phyloP scores from a whole-genome alignment of 2,329 filamentous ascomycete genomes.

The Aspergillus sclerotialis region DNA sequence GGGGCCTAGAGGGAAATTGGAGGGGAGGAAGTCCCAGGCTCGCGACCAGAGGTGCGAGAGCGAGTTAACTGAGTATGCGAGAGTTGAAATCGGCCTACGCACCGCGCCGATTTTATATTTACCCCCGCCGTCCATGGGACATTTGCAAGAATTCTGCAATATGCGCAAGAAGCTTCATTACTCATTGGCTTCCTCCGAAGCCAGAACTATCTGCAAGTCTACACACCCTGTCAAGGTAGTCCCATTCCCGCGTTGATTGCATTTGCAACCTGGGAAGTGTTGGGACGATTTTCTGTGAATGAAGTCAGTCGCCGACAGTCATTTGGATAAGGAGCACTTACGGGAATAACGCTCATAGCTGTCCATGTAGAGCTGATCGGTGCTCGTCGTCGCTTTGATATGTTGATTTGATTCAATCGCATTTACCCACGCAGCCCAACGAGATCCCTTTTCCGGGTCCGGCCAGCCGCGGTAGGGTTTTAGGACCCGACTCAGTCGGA shows the following conservation, averaged over 20 bases:
- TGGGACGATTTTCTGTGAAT: constrained; percentile 49
- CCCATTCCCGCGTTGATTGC: constrained; percentile 52
- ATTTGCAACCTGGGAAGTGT: constrained; percentile 52
- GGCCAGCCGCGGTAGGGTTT: constrained; percentile 61
- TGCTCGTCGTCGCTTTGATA: constrained; percentile 61
- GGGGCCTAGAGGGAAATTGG: constrained; percentile 70
- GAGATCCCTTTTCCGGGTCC: constrained; percentile 53
- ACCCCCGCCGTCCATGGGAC: too few relatives aligned
- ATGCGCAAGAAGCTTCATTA: background rate
- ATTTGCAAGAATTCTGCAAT: background rate
- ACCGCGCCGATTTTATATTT: background rate
- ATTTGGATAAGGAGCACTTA: constrained; percentile 24
- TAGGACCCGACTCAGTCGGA: constrained; percentile 61
- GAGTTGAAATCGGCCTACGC: background rate
- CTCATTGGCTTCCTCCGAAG: background rate
- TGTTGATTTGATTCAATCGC: constrained; percentile 60
- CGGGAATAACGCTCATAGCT: constrained; percentile 58
- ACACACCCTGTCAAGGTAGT: constrained; percentile 38
- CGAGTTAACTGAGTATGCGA: constrained; percentile 15
- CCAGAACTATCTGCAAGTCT: background rate
- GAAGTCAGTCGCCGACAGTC: constrained; percentile 5
- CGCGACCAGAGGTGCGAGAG: constrained; percentile 53
- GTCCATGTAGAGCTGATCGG: constrained; percentile 59
- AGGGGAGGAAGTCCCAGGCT: constrained; percentile 77
- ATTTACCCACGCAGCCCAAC: constrained; percentile 64